Percentiles rank a stretch among this genome's conserved stretches.
Conservation (phyloP, 768 basidiomycete species). For the Lactarius hatsudake region DNA sequence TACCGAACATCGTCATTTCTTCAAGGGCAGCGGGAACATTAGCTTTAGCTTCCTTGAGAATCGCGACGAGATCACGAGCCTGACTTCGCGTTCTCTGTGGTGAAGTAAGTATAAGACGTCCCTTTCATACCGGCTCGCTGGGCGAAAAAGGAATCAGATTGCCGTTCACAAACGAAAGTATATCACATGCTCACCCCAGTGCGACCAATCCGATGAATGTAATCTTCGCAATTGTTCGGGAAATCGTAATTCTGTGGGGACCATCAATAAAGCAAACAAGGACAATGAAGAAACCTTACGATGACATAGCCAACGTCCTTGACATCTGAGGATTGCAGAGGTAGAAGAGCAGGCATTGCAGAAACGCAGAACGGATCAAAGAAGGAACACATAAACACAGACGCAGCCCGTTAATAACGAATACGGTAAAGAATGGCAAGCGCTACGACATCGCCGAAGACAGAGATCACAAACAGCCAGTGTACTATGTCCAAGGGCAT, state of each 20-base stretch:
- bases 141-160: conserved; percentile 7
- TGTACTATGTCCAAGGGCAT: conserved; percentile 40
- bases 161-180: not conserved
- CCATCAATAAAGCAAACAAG: conserved; percentile 1
- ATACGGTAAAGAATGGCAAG: conserved; percentile 43
- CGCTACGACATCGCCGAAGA: conserved; percentile 44
- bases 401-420: conserved; percentile 48
- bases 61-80: conserved; percentile 89
- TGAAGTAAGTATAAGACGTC: conserved; percentile 93
- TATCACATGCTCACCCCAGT: conserved; percentile 64
- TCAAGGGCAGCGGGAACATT: conserved; percentile 84
- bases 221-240: conserved; percentile 97
- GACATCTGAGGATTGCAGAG: conserved; percentile 65
- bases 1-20: conserved; percentile 88
- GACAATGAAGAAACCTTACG: conserved; percentile 47
- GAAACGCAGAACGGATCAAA: conserved; percentile 30
- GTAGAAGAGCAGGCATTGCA: conserved; percentile 31
- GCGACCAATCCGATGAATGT: conserved; percentile 98
- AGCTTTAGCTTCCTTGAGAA: conserved; percentile 85
- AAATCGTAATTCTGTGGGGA: conserved; percentile 85
- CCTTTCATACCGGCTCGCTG: conserved; percentile 92
- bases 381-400: conserved; percentile 37
- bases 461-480: conserved; percentile 35
- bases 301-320: conserved; percentile 99
- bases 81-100: conserved; percentile 91